phyloP scores from a whole-genome alignment of 768 basidiomycete genomes.

The Pleurotus salmoneostramineus region DNA sequence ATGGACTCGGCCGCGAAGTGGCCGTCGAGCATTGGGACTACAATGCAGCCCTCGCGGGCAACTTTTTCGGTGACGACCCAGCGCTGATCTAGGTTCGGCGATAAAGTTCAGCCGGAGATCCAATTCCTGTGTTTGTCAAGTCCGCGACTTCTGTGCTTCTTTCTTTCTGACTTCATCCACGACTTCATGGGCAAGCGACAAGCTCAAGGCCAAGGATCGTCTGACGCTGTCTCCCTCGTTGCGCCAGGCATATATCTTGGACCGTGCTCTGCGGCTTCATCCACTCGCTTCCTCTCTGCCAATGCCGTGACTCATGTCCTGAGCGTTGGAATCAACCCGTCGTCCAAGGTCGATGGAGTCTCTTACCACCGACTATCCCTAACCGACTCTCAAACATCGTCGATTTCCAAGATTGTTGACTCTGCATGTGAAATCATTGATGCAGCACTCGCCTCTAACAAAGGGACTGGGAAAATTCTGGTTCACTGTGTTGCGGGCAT shows the following conservation, averaged over 20 bases:
- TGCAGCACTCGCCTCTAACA: constrained; percentile 14
- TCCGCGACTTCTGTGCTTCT: neutral
- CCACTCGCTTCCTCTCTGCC: constrained; percentile 25
- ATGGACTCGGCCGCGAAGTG: constrained; percentile 39
- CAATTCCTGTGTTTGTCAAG: neutral
- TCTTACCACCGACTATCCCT: constrained; percentile 35
- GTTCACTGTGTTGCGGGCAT: constrained; percentile 43
- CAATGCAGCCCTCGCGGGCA: constrained; percentile 48
- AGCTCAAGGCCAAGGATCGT: neutral
- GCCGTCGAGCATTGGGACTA: constrained; percentile 38
- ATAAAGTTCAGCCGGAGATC: neutral
- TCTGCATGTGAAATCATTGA: constrained; percentile 27
- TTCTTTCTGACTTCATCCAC: neutral
- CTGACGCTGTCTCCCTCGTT: constrained; percentile 14
- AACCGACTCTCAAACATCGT: constrained; percentile 25
- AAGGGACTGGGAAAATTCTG: constrained; percentile 29
- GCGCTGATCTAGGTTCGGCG: constrained; percentile 16
- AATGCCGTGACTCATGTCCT: constrained; percentile 35
- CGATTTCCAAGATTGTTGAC: constrained; percentile 21
- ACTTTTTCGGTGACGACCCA: constrained; percentile 68
- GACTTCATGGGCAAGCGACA: neutral
- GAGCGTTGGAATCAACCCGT: constrained; percentile 33
- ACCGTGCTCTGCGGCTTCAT: constrained; percentile 34
- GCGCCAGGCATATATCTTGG: constrained; percentile 33
- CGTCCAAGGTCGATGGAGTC: constrained; percentile 21